A percentile compares a stretch with the other conserved stretches of the same genome.
phyloP scores from a whole-genome alignment of 441 rosid species.

The Cnidoscolus chayamansa region DNA sequence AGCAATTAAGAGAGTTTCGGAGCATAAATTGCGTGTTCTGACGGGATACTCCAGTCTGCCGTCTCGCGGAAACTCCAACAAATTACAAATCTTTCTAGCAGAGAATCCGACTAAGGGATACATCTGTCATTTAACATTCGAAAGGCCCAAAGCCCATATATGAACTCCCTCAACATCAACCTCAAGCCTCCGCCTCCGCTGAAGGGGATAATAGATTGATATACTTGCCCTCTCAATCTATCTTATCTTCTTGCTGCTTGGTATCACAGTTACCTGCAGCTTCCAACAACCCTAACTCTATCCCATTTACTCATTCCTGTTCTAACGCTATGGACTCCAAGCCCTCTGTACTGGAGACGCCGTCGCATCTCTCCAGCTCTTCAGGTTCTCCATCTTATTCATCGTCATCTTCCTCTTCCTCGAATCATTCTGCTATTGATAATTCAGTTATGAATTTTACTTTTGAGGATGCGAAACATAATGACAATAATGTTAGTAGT shows the following conservation, averaged over 20 bases:
- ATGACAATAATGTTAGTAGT: background rate
- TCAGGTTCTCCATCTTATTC: constrained; percentile 40
- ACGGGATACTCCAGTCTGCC: no score
- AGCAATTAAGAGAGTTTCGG: no score
- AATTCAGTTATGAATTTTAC: constrained; percentile 15
- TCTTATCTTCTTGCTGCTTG: background rate
- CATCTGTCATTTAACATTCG: background rate
- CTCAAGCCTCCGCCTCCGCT: background rate
- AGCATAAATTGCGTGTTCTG: background rate
- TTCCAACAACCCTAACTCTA: constrained; percentile 21
- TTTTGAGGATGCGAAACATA: background rate
- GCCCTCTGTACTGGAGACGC: constrained; percentile 31
- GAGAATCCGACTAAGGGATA: background rate
- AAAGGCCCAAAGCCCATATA: background rate
- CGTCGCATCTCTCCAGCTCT: constrained; percentile 29
- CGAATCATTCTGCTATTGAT: constrained; percentile 21
- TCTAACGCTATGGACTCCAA: constrained; percentile 39
- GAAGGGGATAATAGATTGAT: background rate
- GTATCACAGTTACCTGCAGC: constrained; percentile 13
- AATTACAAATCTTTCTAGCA: background rate
- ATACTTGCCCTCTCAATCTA: background rate
- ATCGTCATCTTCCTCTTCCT: constrained; percentile 12
- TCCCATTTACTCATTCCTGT: background rate
- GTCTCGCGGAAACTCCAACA: background rate
- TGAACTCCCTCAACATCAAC: no score